phyloP scores from a whole-genome alignment of 495 filamentous ascomycete genomes.

The Hypoxylon perforatum region DNA sequence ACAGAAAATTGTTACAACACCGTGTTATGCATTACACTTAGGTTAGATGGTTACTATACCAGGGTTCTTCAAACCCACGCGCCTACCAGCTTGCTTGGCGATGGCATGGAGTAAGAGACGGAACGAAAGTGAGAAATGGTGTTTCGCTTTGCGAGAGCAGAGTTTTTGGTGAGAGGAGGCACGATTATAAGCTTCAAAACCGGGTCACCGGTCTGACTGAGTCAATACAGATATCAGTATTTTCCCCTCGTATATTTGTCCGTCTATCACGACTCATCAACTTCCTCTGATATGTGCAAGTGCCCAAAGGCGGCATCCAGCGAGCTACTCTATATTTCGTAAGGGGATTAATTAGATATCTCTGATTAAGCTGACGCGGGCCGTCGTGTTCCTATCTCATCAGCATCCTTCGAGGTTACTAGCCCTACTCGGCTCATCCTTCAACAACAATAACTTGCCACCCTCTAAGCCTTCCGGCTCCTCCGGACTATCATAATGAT shows the following conservation, averaged over 20 bases:
- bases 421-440: too few species aligned
- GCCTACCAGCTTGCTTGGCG: conserved; percentile 7
- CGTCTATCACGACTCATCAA: background rate
- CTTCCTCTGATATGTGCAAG: too few species aligned
- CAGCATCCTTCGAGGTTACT: background rate
- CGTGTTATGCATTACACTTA: conserved; percentile 20
- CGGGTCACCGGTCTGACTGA: conserved; percentile 28
- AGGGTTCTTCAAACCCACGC: conserved; percentile 17
- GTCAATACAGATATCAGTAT: conserved; percentile 29
- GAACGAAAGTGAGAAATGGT: background rate
- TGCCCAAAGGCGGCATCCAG: too few species aligned
- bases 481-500: too few species aligned
- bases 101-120: background rate
- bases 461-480: too few species aligned
- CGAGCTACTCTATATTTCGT: too few species aligned
- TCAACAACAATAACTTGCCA: too few species aligned
- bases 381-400: background rate
- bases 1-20: conserved; percentile 24
- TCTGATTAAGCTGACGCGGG: background rate
- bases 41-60: conserved; percentile 38
- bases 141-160: background rate
- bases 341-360: too few species aligned
- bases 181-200: conserved; percentile 14
- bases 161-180: conserved; percentile 14
- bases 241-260: conserved; percentile 7